A percentile compares a stretch with the other conserved stretches of the same genome.
Conservation (phyloP, 2,329 filamentous ascomycete genomes). For the Alternaria triticina region DNA sequence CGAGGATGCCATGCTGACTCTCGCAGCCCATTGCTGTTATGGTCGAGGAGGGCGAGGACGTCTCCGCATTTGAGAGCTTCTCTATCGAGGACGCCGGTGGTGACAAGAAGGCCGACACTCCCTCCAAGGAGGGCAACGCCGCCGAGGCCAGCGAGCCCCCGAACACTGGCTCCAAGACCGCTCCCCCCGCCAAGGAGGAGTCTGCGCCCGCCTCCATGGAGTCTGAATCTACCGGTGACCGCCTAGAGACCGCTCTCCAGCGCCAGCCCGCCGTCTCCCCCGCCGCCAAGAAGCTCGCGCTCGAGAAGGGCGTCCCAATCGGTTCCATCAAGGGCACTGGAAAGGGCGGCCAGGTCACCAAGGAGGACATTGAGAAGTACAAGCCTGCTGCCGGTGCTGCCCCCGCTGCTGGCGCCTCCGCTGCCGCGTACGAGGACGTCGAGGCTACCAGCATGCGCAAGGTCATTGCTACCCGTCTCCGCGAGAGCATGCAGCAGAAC, state of each 20-base stretch:
- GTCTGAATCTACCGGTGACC: slow-evolving; percentile 75
- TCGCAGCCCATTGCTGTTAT: slow-evolving; percentile 90
- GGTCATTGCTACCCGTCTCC: slow-evolving; percentile 90
- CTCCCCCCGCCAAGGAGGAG: slow-evolving; percentile 56
- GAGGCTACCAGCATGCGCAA: slow-evolving; percentile 95
- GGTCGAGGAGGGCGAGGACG: slow-evolving; percentile 88
- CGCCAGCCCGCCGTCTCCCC: slow-evolving; percentile 76
- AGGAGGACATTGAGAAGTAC: slow-evolving; percentile 91
- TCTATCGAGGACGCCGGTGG: slow-evolving; percentile 89
- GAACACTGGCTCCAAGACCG: slow-evolving; percentile 63
- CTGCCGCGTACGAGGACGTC: slow-evolving; percentile 79
- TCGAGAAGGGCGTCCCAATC: slow-evolving; percentile 82
- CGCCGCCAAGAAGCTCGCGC: slow-evolving; percentile 79
- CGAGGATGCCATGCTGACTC: slow-evolving; percentile 28
- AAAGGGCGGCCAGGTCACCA: slow-evolving; percentile 83
- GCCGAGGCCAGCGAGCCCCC: slow-evolving; percentile 67
- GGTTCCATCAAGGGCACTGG: slow-evolving; percentile 85
- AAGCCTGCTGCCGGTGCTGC: slow-evolving; percentile 60
- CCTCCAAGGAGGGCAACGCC: slow-evolving; percentile 68
- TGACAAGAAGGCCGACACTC: slow-evolving; percentile 68
- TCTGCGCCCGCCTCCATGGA: slow-evolving; percentile 69
- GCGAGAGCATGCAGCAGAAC: slow-evolving; percentile 89
- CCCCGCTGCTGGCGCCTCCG: slow-evolving; percentile 57
- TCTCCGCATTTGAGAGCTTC: slow-evolving; percentile 88
- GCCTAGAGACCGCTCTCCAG: slow-evolving; percentile 82